phyloP scores from a whole-genome alignment of 1,284 basidiomycete species.

The Clitocybe nebularis region DNA sequence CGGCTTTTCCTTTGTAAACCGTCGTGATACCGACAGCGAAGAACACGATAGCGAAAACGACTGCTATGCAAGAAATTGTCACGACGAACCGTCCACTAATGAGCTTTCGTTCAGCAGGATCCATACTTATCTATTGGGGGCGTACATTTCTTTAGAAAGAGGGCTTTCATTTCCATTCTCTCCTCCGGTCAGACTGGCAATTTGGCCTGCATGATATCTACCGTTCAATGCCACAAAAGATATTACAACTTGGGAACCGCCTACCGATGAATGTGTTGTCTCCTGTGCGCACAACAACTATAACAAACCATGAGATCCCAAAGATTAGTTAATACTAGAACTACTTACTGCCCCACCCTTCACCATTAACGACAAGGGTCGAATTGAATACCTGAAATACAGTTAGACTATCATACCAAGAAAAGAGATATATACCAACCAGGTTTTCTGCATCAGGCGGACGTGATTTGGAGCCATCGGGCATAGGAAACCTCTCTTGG shows the following conservation, averaged over 20 bases:
- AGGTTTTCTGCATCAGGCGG: constrained; percentile 65
- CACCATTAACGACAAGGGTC: constrained; percentile 63
- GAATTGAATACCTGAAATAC: constrained; percentile 60
- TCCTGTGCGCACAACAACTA: constrained; percentile 65
- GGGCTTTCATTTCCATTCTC: constrained; percentile 63
- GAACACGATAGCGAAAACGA: constrained; percentile 60
- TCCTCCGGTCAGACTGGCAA: constrained; percentile 59
- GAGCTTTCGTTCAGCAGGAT: too few species aligned
- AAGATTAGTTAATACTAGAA: neutral
- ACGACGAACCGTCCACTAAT: constrained; percentile 54
- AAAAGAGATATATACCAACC: constrained; percentile 27
- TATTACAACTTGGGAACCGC: constrained; percentile 5
- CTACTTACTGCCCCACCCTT: constrained; percentile 58
- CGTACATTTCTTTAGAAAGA: constrained; percentile 64
- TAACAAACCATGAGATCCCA: too few species aligned
- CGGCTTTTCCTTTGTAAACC: constrained; percentile 57
- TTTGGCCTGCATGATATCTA: constrained; percentile 42
- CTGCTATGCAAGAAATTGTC: constrained; percentile 56
- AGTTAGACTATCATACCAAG: neutral
- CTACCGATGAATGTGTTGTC: constrained; percentile 62
- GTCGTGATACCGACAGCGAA: constrained; percentile 64
- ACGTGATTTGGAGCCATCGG: constrained; percentile 42
- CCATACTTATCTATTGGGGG: too few species aligned
- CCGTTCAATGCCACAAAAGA: too few species aligned
- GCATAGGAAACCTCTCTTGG: constrained; percentile 49